Evolutionary conservation across 768 basidiomycete species (phyloP), one percentile per base, ranked within the genome.

Genomic region (Psilocybe subaeruginosa): DNA sequence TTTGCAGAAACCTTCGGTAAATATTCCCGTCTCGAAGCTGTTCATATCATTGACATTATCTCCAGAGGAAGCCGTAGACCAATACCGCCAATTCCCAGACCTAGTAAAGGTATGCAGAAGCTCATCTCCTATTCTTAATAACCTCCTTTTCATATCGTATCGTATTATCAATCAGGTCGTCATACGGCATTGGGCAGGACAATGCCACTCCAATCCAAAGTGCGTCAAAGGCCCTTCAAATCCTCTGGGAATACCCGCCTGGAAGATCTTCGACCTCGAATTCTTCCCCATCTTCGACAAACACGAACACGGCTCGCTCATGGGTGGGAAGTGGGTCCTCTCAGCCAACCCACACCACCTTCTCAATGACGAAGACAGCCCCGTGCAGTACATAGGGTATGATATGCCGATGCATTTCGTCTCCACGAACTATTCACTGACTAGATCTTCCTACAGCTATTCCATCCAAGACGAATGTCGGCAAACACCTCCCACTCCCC

Each of bases 251-350:
- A 76, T 78, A 30, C 76, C 76, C 0, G 71, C 69, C 9, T 78
- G 76, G 76, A 78, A 76, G 59, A 67, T 77, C 3, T 74, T 78
- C 47, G 68, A 74, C 23, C 72, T 74, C 33, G 66, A 67, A 53
- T 77, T 62, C 69, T 72, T 69, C 59, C 49, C 58, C 16, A 53
- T 72, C 1, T 60, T 67, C 8, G 70, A 65, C 16, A 31, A 27
- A 0, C 68, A 69, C 47, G 54, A 45, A 30, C 61, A 66, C n/a
- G 64, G 66, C 3, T 62, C 62, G 2, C 54, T 64, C 17, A 45
- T 72, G 66, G 65, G 66, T 37, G 68, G 70, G 7, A 69, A 72
- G 62, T 76, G 76, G 77, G 72, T 74, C 8, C 58, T 77, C n/a
- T 70, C 72, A 4, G 69, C 72, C 14, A 66, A 69, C 8, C 73